Evolutionary conservation across 257 asterid genomes (phyloP).

Genomic region (Vinca minor): DNA sequence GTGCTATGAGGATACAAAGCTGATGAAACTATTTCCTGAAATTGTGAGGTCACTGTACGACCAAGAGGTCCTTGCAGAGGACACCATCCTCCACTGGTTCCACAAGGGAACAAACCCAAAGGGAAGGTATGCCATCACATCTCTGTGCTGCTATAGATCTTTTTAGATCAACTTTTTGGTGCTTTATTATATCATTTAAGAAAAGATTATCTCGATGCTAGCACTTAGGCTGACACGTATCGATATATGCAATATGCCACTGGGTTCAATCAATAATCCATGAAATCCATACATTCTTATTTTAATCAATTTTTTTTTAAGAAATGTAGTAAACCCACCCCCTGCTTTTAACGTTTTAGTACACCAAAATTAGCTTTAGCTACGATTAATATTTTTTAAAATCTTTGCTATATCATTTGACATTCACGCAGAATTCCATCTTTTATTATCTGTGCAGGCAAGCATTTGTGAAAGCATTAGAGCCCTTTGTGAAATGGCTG

Average conservation of each 20-base stretch:
- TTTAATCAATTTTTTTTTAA: background rate
- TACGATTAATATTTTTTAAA: background rate
- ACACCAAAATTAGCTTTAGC: background rate
- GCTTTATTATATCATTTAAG: background rate
- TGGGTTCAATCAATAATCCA: background rate
- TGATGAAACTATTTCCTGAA: constrained; percentile 94
- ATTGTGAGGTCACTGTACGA: constrained; percentile 85
- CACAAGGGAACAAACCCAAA: constrained; percentile 76
- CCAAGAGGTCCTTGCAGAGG: constrained; percentile 94
- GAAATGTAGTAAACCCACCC: too few relatives aligned
- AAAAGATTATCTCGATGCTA: background rate
- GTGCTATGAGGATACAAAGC: constrained; percentile 93
- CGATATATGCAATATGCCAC: too few relatives aligned
- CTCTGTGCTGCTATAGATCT: background rate
- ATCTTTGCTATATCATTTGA: background rate
- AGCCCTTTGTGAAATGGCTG: constrained; percentile 91
- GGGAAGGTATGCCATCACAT: constrained; percentile 58
- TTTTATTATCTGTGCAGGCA: constrained; percentile 42
- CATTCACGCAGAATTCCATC: background rate
- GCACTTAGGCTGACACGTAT: too few relatives aligned
- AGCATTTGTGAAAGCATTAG: constrained; percentile 83
- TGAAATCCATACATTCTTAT: background rate
- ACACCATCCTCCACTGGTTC: constrained; percentile 94
- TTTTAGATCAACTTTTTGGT: background rate
- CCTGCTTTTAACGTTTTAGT: too few relatives aligned